phyloP scores from a whole-genome alignment of 2,329 filamentous ascomycete genomes.

The Monosporascus sp. region DNA sequence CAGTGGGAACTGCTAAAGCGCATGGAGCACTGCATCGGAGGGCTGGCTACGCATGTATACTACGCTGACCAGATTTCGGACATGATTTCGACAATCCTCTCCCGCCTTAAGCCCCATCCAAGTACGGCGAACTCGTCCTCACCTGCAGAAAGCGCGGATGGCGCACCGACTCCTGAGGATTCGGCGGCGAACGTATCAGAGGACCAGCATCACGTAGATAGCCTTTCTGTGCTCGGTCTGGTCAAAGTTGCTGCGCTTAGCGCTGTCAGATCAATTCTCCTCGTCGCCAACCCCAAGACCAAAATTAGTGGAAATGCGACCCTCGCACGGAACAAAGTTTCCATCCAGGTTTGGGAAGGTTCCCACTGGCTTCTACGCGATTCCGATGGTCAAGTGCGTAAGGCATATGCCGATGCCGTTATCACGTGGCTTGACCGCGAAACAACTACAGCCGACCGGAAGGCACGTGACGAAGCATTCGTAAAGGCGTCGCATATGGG shows the following conservation, averaged over 20 bases:
- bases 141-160: constrained; percentile 41
- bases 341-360: constrained; percentile 87
- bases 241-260: constrained; percentile 64
- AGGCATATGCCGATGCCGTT: constrained; percentile 79
- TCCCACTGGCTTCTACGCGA: constrained; percentile 90
- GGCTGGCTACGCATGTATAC: constrained; percentile 90
- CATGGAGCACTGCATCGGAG: constrained; percentile 80
- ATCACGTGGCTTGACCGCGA: constrained; percentile 82
- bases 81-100: constrained; percentile 79
- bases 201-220: constrained; percentile 42
- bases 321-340: constrained; percentile 68
- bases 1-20: constrained; percentile 62
- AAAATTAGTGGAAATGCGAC: constrained; percentile 54
- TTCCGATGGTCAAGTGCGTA: constrained; percentile 68
- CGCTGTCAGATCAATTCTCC: constrained; percentile 75
- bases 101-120: constrained; percentile 65
- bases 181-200: constrained; percentile 35
- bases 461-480: constrained; percentile 51
- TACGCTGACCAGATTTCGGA: constrained; percentile 95
- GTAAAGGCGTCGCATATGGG: constrained; percentile 40
- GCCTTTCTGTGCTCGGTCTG: constrained; percentile 46
- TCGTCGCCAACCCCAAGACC: constrained; percentile 69
- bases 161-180: constrained; percentile 26
- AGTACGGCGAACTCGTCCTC: constrained; percentile 38
- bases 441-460: constrained; percentile 61